Conservation (phyloP, 2,329 filamentous ascomycete species). For the Beauveria rudraprayagi region DNA sequence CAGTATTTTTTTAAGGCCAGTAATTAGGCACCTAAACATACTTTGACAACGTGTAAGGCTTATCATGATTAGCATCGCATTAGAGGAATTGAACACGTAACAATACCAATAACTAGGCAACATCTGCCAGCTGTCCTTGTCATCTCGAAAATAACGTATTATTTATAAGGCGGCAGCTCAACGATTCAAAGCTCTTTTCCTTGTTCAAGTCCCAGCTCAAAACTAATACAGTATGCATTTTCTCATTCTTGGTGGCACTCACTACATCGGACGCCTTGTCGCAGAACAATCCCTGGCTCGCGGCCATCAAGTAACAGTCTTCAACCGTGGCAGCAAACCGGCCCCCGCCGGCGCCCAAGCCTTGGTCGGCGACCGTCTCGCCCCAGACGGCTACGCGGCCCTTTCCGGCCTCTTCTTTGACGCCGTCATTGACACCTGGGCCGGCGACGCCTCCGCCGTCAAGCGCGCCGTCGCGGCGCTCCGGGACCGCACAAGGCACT, state of each 20-base stretch:
- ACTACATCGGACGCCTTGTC: constrained; percentile 13
- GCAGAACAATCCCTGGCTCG: constrained; percentile 13
- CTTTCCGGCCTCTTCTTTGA: constrained; percentile 13
- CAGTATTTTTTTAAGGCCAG: too few species aligned
- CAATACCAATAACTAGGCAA: not conserved
- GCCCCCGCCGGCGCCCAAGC: constrained; percentile 10
- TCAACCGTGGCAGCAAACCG: constrained; percentile 14
- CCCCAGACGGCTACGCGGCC: constrained; percentile 1
- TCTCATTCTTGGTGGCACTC: constrained; percentile 16
- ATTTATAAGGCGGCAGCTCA: not conserved
- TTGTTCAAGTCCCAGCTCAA: not conserved
- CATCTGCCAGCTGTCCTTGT: not conserved
- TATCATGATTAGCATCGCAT: not conserved
- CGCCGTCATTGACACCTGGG: constrained; percentile 17
- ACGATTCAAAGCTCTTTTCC: too few species aligned
- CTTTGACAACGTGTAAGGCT: not conserved
- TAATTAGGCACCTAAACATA: not conserved
- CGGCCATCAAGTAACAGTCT: constrained; percentile 12
- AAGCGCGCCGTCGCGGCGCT: constrained; percentile 13
- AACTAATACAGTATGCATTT: constrained; percentile 11
- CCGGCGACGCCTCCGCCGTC: constrained; percentile 12
- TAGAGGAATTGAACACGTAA: not conserved
- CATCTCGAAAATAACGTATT: not conserved
- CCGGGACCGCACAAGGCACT: constrained; percentile 12
- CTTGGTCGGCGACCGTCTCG: constrained; percentile 15